Conservation (phyloP, 2,329 filamentous ascomycete species). For the Elsinoe australis region DNA sequence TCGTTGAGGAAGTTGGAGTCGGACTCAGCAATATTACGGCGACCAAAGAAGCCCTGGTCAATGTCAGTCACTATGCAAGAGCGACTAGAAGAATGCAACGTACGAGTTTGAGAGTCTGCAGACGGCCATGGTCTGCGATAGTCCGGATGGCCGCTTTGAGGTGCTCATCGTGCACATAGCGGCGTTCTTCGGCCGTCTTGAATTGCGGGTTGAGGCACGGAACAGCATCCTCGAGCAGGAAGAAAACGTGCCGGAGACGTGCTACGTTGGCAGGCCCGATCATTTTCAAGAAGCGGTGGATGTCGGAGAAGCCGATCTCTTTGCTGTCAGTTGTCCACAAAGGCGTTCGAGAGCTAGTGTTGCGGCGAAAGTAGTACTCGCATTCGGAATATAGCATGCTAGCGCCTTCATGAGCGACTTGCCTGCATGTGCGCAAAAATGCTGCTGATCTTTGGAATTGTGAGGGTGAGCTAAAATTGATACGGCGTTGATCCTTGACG, state of each 20-base stretch:
- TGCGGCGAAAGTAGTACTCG: constrained; percentile 39
- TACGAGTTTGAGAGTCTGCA: constrained; percentile 36
- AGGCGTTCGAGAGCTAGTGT: constrained; percentile 28
- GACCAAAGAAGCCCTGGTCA: constrained; percentile 7
- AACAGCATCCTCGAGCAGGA: constrained; percentile 41
- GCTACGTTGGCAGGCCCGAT: constrained; percentile 43
- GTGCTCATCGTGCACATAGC: constrained; percentile 42
- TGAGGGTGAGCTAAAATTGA: constrained; percentile 32
- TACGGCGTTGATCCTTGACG: constrained; percentile 24
- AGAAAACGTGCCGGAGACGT: constrained; percentile 39
- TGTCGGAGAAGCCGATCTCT: constrained; percentile 40
- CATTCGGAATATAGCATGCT: constrained; percentile 46
- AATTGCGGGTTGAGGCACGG: constrained; percentile 36
- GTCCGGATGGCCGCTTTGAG: constrained; percentile 40
- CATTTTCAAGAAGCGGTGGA: constrained; percentile 38
- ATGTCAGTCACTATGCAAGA: not conserved
- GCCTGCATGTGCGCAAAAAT: constrained; percentile 41
- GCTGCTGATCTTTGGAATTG: constrained; percentile 38
- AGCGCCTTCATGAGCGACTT: constrained; percentile 40
- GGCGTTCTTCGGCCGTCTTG: constrained; percentile 36
- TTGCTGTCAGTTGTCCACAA: constrained; percentile 34
- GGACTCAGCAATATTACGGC: constrained; percentile 11
- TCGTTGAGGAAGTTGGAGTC: constrained; percentile 69
- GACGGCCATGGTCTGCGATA: constrained; percentile 34
- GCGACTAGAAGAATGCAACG: not conserved